Base-by-base conservation (phyloP, 257 asterid genomes). In the Ligustrum vulgare region DNA sequence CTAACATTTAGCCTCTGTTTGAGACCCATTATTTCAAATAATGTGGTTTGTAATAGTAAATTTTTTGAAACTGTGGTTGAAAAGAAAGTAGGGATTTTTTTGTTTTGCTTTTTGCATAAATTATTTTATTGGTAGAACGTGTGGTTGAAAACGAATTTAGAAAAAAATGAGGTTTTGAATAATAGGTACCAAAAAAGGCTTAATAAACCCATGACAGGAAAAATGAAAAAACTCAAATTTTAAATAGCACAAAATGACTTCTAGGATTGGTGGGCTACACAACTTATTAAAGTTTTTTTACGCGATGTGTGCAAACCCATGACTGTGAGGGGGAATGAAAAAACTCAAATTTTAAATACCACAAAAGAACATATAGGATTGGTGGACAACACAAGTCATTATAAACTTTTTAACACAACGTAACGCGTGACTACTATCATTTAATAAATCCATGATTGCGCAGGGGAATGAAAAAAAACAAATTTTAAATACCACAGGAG, bases 181-280 rank as follows among this genome's bases (percentile, higher is more conserved):
- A 28, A 28, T n/a, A n/a, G n/a, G n/a, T n/a, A n/a, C n/a, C n/a
- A n/a, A n/a, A n/a, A n/a, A n/a, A n/a, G n/a, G n/a, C n/a, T 20
- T 20, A 56, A 20, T 56, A 15, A 43, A 72, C 45, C 64, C 33
- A 41, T 34, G 45, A 60, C 36, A 16, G 10, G 60, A 31, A 56
- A 60, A 67, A 18, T 62, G 34, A 76, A 79, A 75, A n/a, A 64
- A 39, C 56, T 67, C 65, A 72, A 73, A 63, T 35, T 70, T 71
- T 41, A 72, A 74, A 70, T 37, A 36, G 23, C 20, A 31, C 69
- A 34, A 31, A 16, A 2, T 9, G 41, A 43, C 16, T 75, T 54
- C 73, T 72, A 20, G 32, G 3, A 56, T 56, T 22, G 1, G 56
- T 15, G 7, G 20, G 5, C 65, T n/a, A 7, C 32, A 39, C 25